Conservation (phyloP, 495 filamentous ascomycete species). For the Tricharina praecox region DNA sequence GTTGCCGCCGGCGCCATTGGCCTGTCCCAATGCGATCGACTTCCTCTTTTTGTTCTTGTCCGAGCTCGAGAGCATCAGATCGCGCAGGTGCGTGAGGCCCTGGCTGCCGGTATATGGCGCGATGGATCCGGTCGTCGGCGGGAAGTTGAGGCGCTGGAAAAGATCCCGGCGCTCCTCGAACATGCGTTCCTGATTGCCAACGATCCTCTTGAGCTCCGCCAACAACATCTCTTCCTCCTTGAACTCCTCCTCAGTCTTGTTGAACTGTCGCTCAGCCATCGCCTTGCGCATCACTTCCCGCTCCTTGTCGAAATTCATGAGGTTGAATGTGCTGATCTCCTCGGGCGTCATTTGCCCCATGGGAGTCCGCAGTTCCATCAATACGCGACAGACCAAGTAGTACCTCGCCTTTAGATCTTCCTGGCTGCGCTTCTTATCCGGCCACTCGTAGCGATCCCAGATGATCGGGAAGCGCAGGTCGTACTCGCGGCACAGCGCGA, state of each 20-base stretch:
- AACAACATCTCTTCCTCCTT: conserved; percentile 80
- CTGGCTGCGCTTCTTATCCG: conserved; percentile 42
- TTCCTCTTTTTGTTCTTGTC: conserved; percentile 79
- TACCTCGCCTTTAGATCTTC: conserved; percentile 87
- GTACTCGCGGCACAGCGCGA: conserved; percentile 54
- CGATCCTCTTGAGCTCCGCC: conserved; percentile 75
- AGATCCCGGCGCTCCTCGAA: conserved; percentile 77
- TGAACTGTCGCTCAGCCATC: conserved; percentile 60
- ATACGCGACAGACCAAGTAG: conserved; percentile 65
- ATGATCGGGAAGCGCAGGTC: conserved; percentile 85
- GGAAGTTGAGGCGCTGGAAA: conserved; percentile 70
- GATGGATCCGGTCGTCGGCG: conserved; percentile 48
- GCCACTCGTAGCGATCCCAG: conserved; percentile 77
- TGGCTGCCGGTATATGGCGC: conserved; percentile 57
- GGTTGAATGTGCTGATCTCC: conserved; percentile 65
- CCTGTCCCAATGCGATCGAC: conserved; percentile 25
- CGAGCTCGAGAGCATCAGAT: conserved; percentile 52
- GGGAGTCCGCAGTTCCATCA: conserved; percentile 70
- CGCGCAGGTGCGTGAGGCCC: conserved; percentile 60
- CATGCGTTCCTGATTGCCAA: conserved; percentile 61
- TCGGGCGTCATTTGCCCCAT: conserved; percentile 66
- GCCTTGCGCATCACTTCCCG: conserved; percentile 65
- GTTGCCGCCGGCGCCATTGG: conserved; percentile 45
- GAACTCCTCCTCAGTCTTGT: conserved; percentile 67
- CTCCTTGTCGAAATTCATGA: conserved; percentile 69